These are phyloP conservation scores for Fomitopsis palustris DNA, from an alignment of 1,284 basidiomycete species.

Conservation along the genomic window DNA sequence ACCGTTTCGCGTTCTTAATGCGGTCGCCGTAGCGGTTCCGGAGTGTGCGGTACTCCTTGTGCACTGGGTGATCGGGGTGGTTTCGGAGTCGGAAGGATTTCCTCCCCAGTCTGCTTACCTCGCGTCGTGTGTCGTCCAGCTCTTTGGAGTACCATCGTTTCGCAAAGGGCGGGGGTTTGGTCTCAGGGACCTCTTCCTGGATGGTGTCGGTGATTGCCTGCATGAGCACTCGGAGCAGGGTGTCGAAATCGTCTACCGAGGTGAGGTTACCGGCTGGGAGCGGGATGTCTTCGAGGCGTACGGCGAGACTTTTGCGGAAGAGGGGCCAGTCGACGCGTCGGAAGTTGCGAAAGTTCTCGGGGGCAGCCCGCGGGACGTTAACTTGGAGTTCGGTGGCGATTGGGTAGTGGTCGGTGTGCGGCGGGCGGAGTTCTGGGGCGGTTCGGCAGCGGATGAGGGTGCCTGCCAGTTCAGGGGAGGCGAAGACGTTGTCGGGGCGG, in stretches of 20 bases:
- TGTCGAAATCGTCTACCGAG: conserved; percentile 10
- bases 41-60: conserved; percentile 16
- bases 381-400: conserved; percentile 15
- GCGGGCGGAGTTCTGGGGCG: conserved; percentile 7
- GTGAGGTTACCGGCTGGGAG: conserved; percentile 13
- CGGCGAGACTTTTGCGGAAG: conserved; percentile 16
- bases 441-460: conserved; percentile 19
- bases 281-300: not conserved
- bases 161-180: conserved; percentile 20
- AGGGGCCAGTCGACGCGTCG: conserved; percentile 20
- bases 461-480: conserved; percentile 9
- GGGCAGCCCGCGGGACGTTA: conserved; percentile 5
- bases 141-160: conserved; percentile 27
- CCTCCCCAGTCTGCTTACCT: conserved; percentile 24
- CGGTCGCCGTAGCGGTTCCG: conserved; percentile 26
- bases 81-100: conserved; percentile 30
- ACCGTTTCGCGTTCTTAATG: conserved; percentile 27
- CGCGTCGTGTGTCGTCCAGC: conserved; percentile 12
- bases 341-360: conserved; percentile 16
- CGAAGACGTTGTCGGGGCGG: conserved; percentile 33
- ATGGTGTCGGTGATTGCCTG: conserved; percentile 17
- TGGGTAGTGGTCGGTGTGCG: conserved; percentile 27
- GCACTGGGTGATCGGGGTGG: conserved; percentile 23
- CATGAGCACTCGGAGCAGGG: not conserved
- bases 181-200: conserved; percentile 17